phyloP scores from a whole-genome alignment of 257 asterid species.

The Galeopsis tetrahit region DNA sequence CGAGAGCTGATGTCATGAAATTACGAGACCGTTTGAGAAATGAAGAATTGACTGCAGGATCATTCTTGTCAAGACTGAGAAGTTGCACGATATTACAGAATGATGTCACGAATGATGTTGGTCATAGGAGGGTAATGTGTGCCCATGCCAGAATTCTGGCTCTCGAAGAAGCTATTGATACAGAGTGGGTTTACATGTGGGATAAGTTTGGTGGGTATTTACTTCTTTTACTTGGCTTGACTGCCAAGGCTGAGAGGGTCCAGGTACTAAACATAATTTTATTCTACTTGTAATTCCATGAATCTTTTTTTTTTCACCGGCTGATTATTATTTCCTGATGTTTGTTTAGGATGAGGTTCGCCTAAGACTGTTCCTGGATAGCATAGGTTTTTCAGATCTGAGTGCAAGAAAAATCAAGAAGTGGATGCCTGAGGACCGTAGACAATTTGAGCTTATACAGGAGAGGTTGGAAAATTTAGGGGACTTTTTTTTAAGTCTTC shows the following conservation, averaged over 20 bases:
- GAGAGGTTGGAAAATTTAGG: constrained; percentile 66
- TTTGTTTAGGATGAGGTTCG: constrained; percentile 93
- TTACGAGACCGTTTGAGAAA: constrained; percentile 94
- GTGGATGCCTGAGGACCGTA: constrained; percentile 99
- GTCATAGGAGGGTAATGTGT: constrained; percentile 95
- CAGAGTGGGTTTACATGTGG: constrained; percentile 99
- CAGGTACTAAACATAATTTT: constrained; percentile 60
- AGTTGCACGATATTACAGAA: constrained; percentile 62
- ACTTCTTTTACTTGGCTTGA: constrained; percentile 96
- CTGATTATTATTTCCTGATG: constrained; percentile 14
- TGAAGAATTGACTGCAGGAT: constrained; percentile 94
- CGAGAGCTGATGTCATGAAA: constrained; percentile 97
- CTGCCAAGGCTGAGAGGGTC: constrained; percentile 98
- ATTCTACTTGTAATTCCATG: constrained; percentile 26
- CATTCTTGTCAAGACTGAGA: constrained; percentile 67
- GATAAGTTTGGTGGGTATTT: constrained; percentile 99
- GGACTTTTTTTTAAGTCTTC: constrained; percentile 7
- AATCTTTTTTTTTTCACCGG: constrained; percentile 21
- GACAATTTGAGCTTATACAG: constrained; percentile 94
- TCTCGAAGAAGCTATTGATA: constrained; percentile 97
- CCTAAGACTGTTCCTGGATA: constrained; percentile 88
- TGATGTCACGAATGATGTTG: constrained; percentile 80
- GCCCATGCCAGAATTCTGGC: constrained; percentile 99
- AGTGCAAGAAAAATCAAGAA: constrained; percentile 96
- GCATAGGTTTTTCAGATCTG: constrained; percentile 96